A percentile compares a stretch with the other conserved stretches of the same genome.
Evolutionary conservation across 345 rosid species (phyloP).

Genomic region (Populus simonii): DNA sequence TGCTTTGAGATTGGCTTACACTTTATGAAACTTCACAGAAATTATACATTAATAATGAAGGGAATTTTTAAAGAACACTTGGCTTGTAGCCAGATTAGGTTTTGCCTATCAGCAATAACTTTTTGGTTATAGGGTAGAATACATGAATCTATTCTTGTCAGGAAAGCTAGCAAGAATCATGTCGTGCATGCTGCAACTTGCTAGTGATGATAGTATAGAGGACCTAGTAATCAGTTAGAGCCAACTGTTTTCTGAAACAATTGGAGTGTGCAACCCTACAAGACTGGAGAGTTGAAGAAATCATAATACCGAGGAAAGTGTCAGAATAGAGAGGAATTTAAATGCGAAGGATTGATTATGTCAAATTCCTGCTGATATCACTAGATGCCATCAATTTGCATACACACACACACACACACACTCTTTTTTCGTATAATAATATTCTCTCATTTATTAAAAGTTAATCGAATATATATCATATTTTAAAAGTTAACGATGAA

Average conservation of each 20-base stretch:
- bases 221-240: background rate
- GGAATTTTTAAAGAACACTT: background rate
- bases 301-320: background rate
- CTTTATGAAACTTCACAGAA: background rate
- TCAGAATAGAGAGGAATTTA: background rate
- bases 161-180: background rate
- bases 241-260: background rate
- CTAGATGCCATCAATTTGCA: background rate
- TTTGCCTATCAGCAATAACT: background rate
- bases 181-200: background rate
- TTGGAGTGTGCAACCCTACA: background rate
- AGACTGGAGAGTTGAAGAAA: background rate
- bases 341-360: background rate
- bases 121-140: background rate
- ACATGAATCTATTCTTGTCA: constrained; percentile 4
- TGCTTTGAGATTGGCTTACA: background rate
- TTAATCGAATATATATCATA: no score
- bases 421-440: no score
- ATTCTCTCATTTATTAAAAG: no score
- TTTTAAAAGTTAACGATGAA: no score
- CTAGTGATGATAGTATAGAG: background rate
- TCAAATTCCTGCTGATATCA: background rate
- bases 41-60: background rate
- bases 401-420: no score
- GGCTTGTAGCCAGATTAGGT: background rate